These are phyloP conservation scores for Acer campestre DNA, from an alignment of 345 rosid species.

Conservation along the genomic window DNA sequence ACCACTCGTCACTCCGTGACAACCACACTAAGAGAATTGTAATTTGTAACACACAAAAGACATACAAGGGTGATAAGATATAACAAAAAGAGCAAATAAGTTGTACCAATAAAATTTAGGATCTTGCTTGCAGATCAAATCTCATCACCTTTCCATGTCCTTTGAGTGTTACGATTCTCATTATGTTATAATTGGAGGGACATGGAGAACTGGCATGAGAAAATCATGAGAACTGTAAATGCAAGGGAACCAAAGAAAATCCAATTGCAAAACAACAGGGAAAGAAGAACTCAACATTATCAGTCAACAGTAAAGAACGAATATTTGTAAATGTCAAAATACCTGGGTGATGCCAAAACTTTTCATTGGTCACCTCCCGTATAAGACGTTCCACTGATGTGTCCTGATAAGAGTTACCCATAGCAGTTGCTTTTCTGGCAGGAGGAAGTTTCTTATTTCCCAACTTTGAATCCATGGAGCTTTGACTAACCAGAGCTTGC, in stretches of 20 bases:
- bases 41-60: slow-evolving; percentile 16
- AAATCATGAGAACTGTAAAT: slow-evolving; percentile 27
- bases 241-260: background rate
- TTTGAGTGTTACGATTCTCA: slow-evolving; percentile 41
- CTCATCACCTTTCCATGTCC: slow-evolving; percentile 42
- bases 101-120: slow-evolving; percentile 16
- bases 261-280: background rate
- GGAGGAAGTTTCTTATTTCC: slow-evolving; percentile 69
- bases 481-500: slow-evolving; percentile 52
- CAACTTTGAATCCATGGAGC: slow-evolving; percentile 64
- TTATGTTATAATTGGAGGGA: slow-evolving; percentile 34
- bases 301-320: background rate
- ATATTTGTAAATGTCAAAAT: slow-evolving; percentile 19
- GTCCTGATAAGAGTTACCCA: slow-evolving; percentile 67
- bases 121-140: slow-evolving; percentile 21
- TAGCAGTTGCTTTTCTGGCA: slow-evolving; percentile 55
- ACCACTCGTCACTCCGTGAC: slow-evolving; percentile 7
- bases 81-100: slow-evolving; percentile 14
- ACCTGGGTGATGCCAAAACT: slow-evolving; percentile 94
- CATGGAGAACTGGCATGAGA: slow-evolving; percentile 42
- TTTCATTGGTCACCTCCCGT: slow-evolving; percentile 93
- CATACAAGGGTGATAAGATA: slow-evolving; percentile 22
- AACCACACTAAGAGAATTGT: slow-evolving; percentile 9
- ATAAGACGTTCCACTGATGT: slow-evolving; percentile 99
- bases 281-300: slow-evolving; percentile 10